phyloP scores from a whole-genome alignment of 768 basidiomycete species.

The Trametopsis cervina region DNA sequence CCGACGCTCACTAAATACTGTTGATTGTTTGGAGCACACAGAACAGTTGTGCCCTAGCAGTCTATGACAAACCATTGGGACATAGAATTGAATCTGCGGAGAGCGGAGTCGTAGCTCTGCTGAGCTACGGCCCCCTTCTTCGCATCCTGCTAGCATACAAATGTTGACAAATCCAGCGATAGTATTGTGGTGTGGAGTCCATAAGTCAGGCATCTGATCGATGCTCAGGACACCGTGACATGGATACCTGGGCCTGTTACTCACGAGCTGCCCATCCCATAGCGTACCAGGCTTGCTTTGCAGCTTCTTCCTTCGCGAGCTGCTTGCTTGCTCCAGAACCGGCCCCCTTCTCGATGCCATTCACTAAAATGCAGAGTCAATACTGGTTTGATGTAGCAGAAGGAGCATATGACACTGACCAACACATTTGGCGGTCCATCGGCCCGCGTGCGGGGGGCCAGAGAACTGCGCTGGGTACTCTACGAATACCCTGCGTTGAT shows the following conservation, averaged over 20 bases:
- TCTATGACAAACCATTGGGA: not conserved
- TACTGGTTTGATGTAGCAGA: not conserved
- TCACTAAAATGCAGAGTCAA: conserved; percentile 30
- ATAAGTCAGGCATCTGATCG: not conserved
- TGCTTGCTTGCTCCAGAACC: conserved; percentile 69
- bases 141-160: not conserved
- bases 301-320: conserved; percentile 72
- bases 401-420: conserved; percentile 38
- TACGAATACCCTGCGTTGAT: conserved; percentile 55
- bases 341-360: conserved; percentile 60
- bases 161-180: no score
- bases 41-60: not conserved
- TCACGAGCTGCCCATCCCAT: conserved; percentile 65
- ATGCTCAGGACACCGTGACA: no score
- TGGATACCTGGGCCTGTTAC: no score
- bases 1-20: not conserved
- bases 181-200: conserved; percentile 3
- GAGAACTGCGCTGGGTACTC: conserved; percentile 53
- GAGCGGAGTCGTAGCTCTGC: not conserved
- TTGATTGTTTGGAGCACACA: not conserved
- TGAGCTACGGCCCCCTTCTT: not conserved
- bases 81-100: not conserved
- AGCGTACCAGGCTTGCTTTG: conserved; percentile 59
- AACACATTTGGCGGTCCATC: conserved; percentile 61
- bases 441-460: conserved; percentile 63